Percentiles rank a stretch among this genome's conserved stretches.
phyloP scores from a whole-genome alignment of 768 basidiomycete genomes.

The Daedalea quercina region DNA sequence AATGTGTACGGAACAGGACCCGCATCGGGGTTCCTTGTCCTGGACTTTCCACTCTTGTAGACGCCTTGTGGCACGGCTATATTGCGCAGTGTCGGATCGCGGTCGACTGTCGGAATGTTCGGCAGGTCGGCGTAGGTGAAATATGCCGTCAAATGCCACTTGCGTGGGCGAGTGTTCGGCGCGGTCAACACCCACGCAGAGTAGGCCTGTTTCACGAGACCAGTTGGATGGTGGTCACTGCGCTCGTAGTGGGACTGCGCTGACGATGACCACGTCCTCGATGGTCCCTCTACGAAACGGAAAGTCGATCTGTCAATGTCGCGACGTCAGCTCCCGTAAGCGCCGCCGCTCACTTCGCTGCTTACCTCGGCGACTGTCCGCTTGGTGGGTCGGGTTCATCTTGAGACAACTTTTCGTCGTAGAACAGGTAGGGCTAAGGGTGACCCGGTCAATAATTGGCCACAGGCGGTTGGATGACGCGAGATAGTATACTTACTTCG shows the following conservation, averaged over 20 bases:
- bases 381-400: slow-evolving; percentile 33
- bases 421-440: slow-evolving; percentile 58
- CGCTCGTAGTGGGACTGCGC: slow-evolving; percentile 54
- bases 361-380: slow-evolving; percentile 34
- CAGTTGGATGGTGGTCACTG: slow-evolving; percentile 43
- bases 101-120: slow-evolving; percentile 31
- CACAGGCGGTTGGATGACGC: not conserved
- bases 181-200: slow-evolving; percentile 51
- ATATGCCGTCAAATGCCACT: slow-evolving; percentile 58
- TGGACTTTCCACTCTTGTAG: slow-evolving; percentile 35
- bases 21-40: slow-evolving; percentile 29
- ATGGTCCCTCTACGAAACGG: slow-evolving; percentile 53
- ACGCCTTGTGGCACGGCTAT: slow-evolving; percentile 32
- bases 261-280: slow-evolving; percentile 41
- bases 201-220: slow-evolving; percentile 68
- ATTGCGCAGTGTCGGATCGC: slow-evolving; percentile 28
- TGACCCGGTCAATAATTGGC: slow-evolving; percentile 7
- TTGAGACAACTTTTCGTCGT: slow-evolving; percentile 51
- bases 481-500: slow-evolving; percentile 30
- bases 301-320: slow-evolving; percentile 23
- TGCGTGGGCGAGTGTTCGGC: slow-evolving; percentile 41
- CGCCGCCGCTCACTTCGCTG: not conserved
- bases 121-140: slow-evolving; percentile 34
- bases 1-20: slow-evolving; percentile 18
- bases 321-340: not conserved